Base-by-base conservation (phyloP, 805 yeast genomes). In the Wickerhamomyces sydowiorum region DNA sequence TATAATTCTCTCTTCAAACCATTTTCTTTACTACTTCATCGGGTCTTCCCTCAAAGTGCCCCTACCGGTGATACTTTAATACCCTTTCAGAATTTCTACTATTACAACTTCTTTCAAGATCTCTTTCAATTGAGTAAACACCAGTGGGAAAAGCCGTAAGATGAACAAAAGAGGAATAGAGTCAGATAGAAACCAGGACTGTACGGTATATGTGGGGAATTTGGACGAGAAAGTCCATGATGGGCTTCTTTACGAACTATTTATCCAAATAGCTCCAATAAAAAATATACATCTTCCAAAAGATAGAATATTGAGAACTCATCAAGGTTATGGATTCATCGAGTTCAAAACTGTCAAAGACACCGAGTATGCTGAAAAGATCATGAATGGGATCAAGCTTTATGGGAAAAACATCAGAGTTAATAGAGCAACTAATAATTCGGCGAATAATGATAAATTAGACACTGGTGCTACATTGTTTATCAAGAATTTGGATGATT, bases 251-350 rank as follows among this genome's bases (percentile, higher is more conserved):
- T 86, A 82, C 55, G 99, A 93, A 60, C 71, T 93, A 18, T 80
- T 89, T 59, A 60, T 86, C 7, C 98, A 93, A 60, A 81, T 87
- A 33, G 89, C 91, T 0, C 96, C 96, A 0, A 74, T 91, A 3
- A 68, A 67, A 31, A 69, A 75, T 24, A 72, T 93, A 5, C 73
- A 82, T 46, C 67, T 93, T 48, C 97, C 97, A 6, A 81, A 78
- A 54, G 96, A 89, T 56, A 73, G 87, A 47, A 69, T 89, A 4
- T 62, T 78, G 23, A 76, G 76, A 45, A 66, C 74, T 1, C 89
- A 85, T 53, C 95, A 84, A 54, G 97, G 97, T 5, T 91, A 70
- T 65, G 97, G 95, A 9, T 91, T 93, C 63, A 83, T 85, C 1
- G 93, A 86, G 56, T 82, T 85, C 53, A 62, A 66, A 39, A 65